phyloP scores from a whole-genome alignment of 1,139 yeast genomes.

The Diutina ranongensis region DNA sequence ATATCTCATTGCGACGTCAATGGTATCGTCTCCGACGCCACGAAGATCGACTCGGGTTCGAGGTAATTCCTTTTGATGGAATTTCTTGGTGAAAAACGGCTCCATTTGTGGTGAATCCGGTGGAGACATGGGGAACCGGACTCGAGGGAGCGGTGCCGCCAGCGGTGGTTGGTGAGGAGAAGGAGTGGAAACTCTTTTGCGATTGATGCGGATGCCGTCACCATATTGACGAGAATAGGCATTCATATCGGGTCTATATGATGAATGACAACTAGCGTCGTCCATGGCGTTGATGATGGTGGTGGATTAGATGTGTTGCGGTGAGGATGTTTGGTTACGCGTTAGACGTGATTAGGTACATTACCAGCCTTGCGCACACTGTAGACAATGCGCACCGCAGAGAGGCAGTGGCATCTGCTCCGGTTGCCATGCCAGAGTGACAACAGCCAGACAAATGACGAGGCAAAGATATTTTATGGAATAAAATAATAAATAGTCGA shows the following conservation, averaged over 20 bases:
- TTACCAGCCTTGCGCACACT: background rate
- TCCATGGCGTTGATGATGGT: background rate
- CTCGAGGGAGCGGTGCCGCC: background rate
- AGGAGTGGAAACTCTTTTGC: background rate
- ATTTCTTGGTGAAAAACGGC: background rate
- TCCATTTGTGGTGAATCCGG: background rate
- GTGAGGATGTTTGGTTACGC: background rate
- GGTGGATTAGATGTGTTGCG: too few species aligned
- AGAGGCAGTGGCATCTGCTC: too few species aligned
- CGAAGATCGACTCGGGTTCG: background rate
- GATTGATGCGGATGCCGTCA: background rate
- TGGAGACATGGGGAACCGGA: background rate
- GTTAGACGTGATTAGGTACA: background rate
- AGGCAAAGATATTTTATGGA: too few species aligned
- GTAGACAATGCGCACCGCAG: too few species aligned
- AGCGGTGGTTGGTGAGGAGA: too few species aligned
- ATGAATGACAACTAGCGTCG: background rate
- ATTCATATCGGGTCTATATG: background rate
- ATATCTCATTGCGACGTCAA: too few species aligned
- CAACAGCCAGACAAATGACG: too few species aligned
- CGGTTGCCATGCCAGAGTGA: too few species aligned
- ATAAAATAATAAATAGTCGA: too few species aligned
- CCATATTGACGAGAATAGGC: background rate
- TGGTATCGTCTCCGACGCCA: background rate
- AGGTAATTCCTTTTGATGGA: background rate